These are phyloP conservation scores for Suhomyces pyralidae DNA, from an alignment of 805 yeast genomes.

Conservation along the genomic window DNA sequence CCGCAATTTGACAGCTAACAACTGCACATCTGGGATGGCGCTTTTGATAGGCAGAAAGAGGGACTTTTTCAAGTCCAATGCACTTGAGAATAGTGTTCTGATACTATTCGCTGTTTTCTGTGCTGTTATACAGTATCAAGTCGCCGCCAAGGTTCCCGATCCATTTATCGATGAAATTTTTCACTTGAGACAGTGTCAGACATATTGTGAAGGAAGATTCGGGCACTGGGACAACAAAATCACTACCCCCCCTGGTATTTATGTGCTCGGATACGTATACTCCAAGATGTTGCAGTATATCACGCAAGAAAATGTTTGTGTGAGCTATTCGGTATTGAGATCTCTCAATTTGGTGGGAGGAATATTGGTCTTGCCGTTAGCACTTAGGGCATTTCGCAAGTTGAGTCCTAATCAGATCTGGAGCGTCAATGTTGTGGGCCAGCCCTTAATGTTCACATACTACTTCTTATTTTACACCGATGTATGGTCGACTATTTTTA, in stretches of 20 bases:
- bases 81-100: neutral
- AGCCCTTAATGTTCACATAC: conserved; percentile 73
- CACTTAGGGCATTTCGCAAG: conserved; percentile 27
- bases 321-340: conserved; percentile 22
- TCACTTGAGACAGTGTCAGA: conserved; percentile 77
- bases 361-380: conserved; percentile 47
- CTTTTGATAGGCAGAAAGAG: neutral
- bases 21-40: neutral
- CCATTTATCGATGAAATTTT: conserved; percentile 74
- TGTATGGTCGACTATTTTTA: conserved; percentile 80
- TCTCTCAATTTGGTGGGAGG: conserved; percentile 69
- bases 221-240: conserved; percentile 81
- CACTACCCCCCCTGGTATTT: conserved; percentile 96
- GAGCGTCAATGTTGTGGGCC: conserved; percentile 34
- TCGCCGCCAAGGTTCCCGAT: conserved; percentile 16
- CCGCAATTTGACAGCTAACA: neutral
- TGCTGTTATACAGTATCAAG: conserved; percentile 9
- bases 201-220: conserved; percentile 61
- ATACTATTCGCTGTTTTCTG: conserved; percentile 10
- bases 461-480: conserved; percentile 86
- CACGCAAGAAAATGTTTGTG: conserved; percentile 18
- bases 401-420: conserved; percentile 18
- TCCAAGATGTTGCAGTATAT: conserved; percentile 35
- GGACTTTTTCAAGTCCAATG: neutral
- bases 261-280: conserved; percentile 45